Percentiles rank a stretch among this genome's conserved stretches.
Evolutionary conservation across 192 early-diverging fungal species (phyloP).

Genomic region (Podochytrium sp.): DNA sequence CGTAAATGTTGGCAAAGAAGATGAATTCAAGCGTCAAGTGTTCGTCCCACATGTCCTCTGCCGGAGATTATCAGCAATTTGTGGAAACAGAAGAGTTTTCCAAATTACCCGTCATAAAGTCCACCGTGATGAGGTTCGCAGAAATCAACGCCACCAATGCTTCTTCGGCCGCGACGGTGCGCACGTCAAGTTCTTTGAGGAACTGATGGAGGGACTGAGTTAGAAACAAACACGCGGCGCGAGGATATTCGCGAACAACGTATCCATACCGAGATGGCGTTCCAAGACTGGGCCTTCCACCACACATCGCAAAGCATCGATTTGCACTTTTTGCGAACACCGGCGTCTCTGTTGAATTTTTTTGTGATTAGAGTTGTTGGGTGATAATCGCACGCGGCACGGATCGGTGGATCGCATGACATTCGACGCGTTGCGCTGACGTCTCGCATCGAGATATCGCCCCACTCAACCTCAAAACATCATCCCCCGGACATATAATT

Average conservation of each 20-base stretch:
- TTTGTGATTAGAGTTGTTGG: background rate
- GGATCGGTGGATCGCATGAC: too few species aligned
- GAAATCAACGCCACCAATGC: constrained; percentile 2
- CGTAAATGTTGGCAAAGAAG: constrained; percentile 23
- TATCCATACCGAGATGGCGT: background rate
- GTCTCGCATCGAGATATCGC: too few species aligned
- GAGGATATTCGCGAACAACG: background rate
- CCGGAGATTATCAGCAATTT: background rate
- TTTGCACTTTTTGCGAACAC: constrained; percentile 27
- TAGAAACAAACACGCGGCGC: background rate
- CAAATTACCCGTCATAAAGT: constrained; percentile 13
- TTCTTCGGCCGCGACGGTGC: constrained; percentile 11
- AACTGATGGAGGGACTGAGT: background rate
- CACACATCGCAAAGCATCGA: constrained; percentile 17
- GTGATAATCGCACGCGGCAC: background rate
- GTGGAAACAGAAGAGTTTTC: background rate
- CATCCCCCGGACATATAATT: too few species aligned
- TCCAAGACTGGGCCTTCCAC: constrained; percentile 12
- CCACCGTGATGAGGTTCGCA: background rate
- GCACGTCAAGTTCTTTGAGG: constrained; percentile 15
- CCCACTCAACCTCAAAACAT: too few species aligned
- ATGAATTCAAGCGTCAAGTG: constrained; percentile 8
- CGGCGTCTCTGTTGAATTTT: constrained; percentile 7
- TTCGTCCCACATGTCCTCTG: constrained; percentile 17
- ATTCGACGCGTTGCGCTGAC: too few species aligned